Base-by-base conservation (phyloP, 345 rosid species). In the Arabidopsis arenosa region DNA sequence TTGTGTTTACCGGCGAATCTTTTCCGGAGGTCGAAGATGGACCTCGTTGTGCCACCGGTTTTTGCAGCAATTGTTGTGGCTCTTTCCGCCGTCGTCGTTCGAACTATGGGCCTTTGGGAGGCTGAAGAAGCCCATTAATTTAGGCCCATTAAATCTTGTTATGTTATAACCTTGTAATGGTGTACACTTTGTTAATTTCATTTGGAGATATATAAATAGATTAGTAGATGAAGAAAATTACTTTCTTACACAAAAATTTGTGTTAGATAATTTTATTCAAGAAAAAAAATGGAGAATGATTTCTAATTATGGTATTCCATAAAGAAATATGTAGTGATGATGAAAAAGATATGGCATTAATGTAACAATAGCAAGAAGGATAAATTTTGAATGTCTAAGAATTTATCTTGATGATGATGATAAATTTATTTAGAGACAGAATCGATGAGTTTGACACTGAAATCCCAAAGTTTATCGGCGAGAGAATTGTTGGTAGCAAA, bases 51-150 rank as follows among this genome's bases (percentile, higher is more conserved):
- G 2, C 92, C 98, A n/a, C 92, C 95, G 47, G 84, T 89, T 30
- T 89, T 91, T 64, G 96, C 98, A 11, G 97, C 97, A 2, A 85
- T 83, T 3, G 92, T 91, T 30, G 98, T 93, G 53, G 95, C 86
- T 58, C 85, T 85, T 43, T 91, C 93, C 17, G 95, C 92, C 67
- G 85, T 86, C 73, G 76, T 81, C 4, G 92, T 93, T n/a, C 84
- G 96, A 15, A 82, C 92, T 6, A 45, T 87, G 73, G 90, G 88
- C 76, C 74, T 89, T 47, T 86, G 89, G 84, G 97, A 88, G 70
- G 79, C 77, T 2, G 90, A 86, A 5, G 82, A 85, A 60, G 66
- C 84, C 75, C 77, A 64, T 21, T 84, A 71, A 60, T 14, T 4
- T 41, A 51, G 68, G 73, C 59, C 70, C 78, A 57, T 4, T 56